Percentiles rank a stretch among this genome's conserved stretches.
Evolutionary conservation across 2,329 filamentous ascomycete genomes (phyloP).

Genomic region (Scedosporium apiospermum): DNA sequence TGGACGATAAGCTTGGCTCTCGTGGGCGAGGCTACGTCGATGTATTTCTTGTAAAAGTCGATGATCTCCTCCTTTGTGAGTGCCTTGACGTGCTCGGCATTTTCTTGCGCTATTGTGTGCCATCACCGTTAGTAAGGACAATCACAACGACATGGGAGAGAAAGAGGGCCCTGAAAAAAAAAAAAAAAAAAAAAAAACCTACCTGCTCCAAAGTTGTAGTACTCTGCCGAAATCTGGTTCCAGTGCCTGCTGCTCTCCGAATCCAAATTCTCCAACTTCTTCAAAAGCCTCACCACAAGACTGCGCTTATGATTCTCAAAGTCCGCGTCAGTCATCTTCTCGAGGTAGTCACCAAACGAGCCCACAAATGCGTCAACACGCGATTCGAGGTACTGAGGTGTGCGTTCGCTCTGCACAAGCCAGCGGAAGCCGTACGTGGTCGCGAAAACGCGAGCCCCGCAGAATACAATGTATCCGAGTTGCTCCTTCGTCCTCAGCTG

Average conservation of each 20-base stretch:
- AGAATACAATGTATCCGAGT: slow-evolving; percentile 93
- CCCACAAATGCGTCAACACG: slow-evolving; percentile 80
- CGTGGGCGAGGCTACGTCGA: slow-evolving; percentile 61
- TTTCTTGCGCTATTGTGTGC: slow-evolving; percentile 50
- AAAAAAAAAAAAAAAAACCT: slow-evolving; percentile 22
- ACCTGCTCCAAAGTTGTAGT: slow-evolving; percentile 85
- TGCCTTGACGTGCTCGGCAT: slow-evolving; percentile 63
- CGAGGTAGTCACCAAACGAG: slow-evolving; percentile 54
- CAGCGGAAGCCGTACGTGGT: slow-evolving; percentile 81
- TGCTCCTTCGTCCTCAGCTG: slow-evolving; percentile 95
- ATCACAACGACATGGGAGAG: slow-evolving; percentile 3
- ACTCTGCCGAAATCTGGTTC: slow-evolving; percentile 76
- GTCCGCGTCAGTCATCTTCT: slow-evolving; percentile 68
- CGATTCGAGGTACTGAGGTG: slow-evolving; percentile 72
- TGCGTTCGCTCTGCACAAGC: slow-evolving; percentile 86
- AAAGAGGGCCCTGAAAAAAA: not conserved
- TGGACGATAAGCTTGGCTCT: slow-evolving; percentile 83
- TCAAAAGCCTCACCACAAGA: slow-evolving; percentile 74
- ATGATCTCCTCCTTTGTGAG: slow-evolving; percentile 74
- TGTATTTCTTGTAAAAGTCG: slow-evolving; percentile 66
- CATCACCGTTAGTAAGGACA: slow-evolving; percentile 8
- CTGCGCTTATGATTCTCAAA: slow-evolving; percentile 90
- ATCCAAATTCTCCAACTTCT: slow-evolving; percentile 86
- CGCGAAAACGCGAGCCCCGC: slow-evolving; percentile 59
- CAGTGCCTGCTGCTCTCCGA: slow-evolving; percentile 78